These are phyloP conservation scores for Lachancea mirantina DNA, from an alignment of 805 yeast species.

Conservation along the genomic window DNA sequence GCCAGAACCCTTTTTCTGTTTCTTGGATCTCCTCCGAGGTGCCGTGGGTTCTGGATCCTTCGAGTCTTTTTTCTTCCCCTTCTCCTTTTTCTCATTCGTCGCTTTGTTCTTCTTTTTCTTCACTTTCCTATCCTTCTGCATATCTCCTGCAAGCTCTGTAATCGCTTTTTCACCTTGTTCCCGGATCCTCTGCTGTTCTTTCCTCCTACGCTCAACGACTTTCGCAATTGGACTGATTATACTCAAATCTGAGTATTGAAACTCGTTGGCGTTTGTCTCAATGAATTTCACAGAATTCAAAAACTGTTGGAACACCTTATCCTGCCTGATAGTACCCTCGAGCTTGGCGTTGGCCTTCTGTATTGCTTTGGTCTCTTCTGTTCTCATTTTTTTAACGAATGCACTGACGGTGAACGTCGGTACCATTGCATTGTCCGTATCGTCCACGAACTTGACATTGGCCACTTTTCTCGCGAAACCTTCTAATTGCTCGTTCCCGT, in stretches of 20 bases:
- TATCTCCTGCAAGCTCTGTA: constrained; percentile 23
- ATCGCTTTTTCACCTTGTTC: constrained; percentile 22
- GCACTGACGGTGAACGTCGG: constrained; percentile 18
- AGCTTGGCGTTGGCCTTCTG: constrained; percentile 10
- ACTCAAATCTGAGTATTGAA: constrained; percentile 22
- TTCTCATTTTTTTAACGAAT: constrained; percentile 16
- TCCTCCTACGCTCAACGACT: constrained; percentile 20
- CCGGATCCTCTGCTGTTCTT: constrained; percentile 13
- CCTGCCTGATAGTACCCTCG: constrained; percentile 29
- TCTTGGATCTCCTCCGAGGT: too few species aligned
- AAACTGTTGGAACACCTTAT: constrained; percentile 28
- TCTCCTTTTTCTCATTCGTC: constrained; percentile 12
- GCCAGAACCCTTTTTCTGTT: constrained; percentile 6
- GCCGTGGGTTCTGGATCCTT: not conserved
- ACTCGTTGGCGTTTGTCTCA: constrained; percentile 16
- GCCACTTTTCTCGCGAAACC: constrained; percentile 28
- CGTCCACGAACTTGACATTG: constrained; percentile 29
- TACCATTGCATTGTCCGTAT: constrained; percentile 19
- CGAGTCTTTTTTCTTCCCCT: constrained; percentile 5
- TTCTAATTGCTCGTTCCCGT: constrained; percentile 23
- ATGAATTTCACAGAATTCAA: constrained; percentile 23
- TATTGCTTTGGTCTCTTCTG: constrained; percentile 10
- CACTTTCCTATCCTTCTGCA: constrained; percentile 13
- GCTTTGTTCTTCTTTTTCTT: constrained; percentile 18
- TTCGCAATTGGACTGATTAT: constrained; percentile 24